These are phyloP conservation scores for Santalum album DNA, from an alignment of 164 flowering plant species.

Conservation along the genomic window DNA sequence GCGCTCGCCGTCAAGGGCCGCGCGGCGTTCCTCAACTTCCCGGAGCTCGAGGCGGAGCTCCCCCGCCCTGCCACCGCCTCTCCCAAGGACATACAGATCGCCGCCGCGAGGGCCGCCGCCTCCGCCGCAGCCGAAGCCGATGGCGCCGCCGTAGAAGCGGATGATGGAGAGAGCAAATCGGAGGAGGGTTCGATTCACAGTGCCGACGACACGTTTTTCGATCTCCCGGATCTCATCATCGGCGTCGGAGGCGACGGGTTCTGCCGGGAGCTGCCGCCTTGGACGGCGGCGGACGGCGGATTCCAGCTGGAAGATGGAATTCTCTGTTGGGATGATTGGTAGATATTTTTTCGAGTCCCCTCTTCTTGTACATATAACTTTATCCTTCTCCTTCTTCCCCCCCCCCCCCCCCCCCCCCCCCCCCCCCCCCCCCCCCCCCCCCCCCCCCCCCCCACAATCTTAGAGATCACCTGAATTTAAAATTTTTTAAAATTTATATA, in stretches of 20 bases:
- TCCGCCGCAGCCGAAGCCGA: constrained; percentile 6
- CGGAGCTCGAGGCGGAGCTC: constrained; percentile 27
- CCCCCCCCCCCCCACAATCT: too few species aligned
- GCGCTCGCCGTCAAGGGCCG: constrained; percentile 41
- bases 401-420: too few species aligned
- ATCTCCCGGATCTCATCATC: constrained; percentile 10
- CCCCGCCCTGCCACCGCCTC: constrained; percentile 33
- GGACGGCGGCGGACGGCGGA: neutral
- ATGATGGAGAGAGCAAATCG: constrained; percentile 5
- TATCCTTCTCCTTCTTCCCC: too few species aligned
- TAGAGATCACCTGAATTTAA: too few species aligned
- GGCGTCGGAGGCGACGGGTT: neutral
- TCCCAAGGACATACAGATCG: constrained; percentile 40
- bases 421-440: too few species aligned
- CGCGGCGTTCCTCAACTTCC: constrained; percentile 36
- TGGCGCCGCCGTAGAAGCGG: constrained; percentile 1
- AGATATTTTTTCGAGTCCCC: neutral
- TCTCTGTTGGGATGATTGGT: neutral
- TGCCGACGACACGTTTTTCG: constrained; percentile 9
- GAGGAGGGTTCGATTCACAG: neutral
- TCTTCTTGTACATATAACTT: too few species aligned
- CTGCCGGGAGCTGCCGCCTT: neutral
- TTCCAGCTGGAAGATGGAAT: neutral
- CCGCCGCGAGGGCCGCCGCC: constrained; percentile 45
- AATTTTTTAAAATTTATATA: too few species aligned